These are phyloP conservation scores for Aspergillus neotritici DNA, from an alignment of 2,329 filamentous ascomycete genomes.

Conservation along the genomic window DNA sequence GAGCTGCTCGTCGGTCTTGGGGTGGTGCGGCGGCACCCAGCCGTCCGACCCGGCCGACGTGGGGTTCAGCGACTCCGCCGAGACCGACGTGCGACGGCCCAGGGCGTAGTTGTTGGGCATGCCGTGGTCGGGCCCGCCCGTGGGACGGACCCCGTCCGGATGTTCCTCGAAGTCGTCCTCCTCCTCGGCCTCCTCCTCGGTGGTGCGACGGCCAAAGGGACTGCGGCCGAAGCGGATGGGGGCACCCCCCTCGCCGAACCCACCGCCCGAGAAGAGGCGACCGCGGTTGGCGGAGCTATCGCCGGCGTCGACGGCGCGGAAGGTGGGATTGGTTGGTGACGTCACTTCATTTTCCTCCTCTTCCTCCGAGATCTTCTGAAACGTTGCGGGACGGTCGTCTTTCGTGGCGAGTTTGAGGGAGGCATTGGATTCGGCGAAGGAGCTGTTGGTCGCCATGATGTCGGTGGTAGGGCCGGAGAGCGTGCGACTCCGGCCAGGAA, in stretches of 20 bases:
- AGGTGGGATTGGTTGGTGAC: slow-evolving; percentile 64
- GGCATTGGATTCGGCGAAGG: slow-evolving; percentile 74
- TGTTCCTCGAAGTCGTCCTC: slow-evolving; percentile 18
- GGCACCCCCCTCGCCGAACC: slow-evolving; percentile 17
- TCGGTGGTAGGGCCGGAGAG: slow-evolving; percentile 23
- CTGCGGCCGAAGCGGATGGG: slow-evolving; percentile 30
- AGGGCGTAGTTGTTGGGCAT: slow-evolving; percentile 91
- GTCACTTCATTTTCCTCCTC: slow-evolving; percentile 70
- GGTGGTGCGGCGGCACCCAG: slow-evolving; percentile 81
- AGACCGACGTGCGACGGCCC: slow-evolving; percentile 88
- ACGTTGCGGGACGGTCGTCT: slow-evolving; percentile 44
- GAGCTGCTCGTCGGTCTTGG: slow-evolving; percentile 77
- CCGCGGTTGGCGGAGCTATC: slow-evolving; percentile 19
- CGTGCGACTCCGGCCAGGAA: slow-evolving; percentile 23
- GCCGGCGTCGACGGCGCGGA: slow-evolving; percentile 41
- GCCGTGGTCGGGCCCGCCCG: slow-evolving; percentile 23
- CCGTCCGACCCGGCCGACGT: slow-evolving; percentile 76
- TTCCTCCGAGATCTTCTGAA: slow-evolving; percentile 68
- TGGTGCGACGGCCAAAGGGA: slow-evolving; percentile 26
- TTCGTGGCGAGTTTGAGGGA: slow-evolving; percentile 76
- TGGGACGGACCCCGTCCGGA: slow-evolving; percentile 22
- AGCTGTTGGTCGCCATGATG: slow-evolving; percentile 67
- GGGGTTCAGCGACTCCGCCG: slow-evolving; percentile 91
- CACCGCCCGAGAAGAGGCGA: slow-evolving; percentile 40
- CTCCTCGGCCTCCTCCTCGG: slow-evolving; percentile 16